Conservation (phyloP, 352 stramenopile genomes). For the Globisporangium middletonii region DNA sequence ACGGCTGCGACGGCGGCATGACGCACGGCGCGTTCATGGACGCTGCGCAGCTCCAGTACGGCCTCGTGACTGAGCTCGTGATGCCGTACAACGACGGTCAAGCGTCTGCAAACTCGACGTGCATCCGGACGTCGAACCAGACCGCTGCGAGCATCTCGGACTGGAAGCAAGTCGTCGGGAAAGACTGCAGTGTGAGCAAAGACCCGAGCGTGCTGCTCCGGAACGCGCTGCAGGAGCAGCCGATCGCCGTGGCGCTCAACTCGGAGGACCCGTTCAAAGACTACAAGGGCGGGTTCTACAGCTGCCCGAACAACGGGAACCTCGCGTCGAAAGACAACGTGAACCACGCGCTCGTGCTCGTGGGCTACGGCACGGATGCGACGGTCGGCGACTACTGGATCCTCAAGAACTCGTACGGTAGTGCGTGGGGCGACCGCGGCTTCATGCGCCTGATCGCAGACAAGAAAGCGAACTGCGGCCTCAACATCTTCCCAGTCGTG, state of each 20-base stretch:
- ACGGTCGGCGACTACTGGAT: conserved; percentile 72
- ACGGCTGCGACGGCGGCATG: conserved; percentile 78
- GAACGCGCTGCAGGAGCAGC: conserved; percentile 47
- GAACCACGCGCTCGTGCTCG: conserved; percentile 71
- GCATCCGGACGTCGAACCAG: conserved; percentile 28
- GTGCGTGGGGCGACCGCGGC: conserved; percentile 53
- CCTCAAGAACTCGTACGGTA: conserved; percentile 78
- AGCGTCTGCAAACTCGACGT: conserved; percentile 9
- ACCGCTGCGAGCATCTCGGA: conserved; percentile 64
- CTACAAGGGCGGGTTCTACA: conserved; percentile 64
- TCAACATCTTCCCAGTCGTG: conserved; percentile 77
- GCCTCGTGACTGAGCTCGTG: conserved; percentile 60
- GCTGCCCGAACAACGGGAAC: conserved; percentile 53
- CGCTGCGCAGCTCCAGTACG: conserved; percentile 46
- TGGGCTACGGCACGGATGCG: conserved; percentile 62
- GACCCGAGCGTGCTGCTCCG: conserved; percentile 50
- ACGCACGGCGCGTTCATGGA: conserved; percentile 78
- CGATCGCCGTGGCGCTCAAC: conserved; percentile 74
- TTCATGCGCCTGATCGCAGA: conserved; percentile 67
- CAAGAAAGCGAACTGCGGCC: conserved; percentile 66
- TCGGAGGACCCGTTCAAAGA: conserved; percentile 66
- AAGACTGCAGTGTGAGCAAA: conserved; percentile 43
- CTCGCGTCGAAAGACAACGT: conserved; percentile 64
- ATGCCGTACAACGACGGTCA: conserved; percentile 52
- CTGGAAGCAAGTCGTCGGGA: conserved; percentile 58